Percentiles rank a stretch among this genome's conserved stretches.
These are phyloP conservation scores for Euphorbia schlechtendalii DNA, from an alignment of 441 rosid genomes.

Conservation along the genomic window DNA sequence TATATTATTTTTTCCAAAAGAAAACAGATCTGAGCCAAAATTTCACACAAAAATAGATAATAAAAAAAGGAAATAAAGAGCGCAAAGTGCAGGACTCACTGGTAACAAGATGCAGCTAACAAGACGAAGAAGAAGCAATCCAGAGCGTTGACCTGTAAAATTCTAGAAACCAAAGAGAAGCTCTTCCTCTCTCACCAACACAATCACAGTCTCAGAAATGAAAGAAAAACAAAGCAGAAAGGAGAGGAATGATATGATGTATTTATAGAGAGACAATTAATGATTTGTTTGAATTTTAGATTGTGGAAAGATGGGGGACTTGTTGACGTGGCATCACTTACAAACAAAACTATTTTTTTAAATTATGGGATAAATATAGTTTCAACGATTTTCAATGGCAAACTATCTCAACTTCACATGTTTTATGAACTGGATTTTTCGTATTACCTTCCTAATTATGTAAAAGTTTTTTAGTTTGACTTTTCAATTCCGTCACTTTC, in stretches of 20 bases:
- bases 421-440: no score
- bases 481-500: no score
- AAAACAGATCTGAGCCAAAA: constrained; percentile 8
- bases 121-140: neutral
- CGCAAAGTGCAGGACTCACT: neutral
- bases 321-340: constrained; percentile 2
- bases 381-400: no score
- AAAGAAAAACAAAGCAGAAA: neutral
- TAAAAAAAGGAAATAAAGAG: neutral
- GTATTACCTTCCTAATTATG: no score
- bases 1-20: no score
- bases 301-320: neutral
- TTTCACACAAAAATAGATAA: neutral
- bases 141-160: constrained; percentile 1
- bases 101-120: neutral
- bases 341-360: neutral
- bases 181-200: no score
- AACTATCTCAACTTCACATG: no score
- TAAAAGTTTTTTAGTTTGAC: no score
- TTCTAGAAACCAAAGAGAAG: no score
- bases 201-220: no score
- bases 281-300: neutral
- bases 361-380: no score
- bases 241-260: neutral
- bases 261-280: constrained; percentile 1